Base-by-base conservation (phyloP, 805 yeast species). In the Metschnikowia corniflorae region DNA sequence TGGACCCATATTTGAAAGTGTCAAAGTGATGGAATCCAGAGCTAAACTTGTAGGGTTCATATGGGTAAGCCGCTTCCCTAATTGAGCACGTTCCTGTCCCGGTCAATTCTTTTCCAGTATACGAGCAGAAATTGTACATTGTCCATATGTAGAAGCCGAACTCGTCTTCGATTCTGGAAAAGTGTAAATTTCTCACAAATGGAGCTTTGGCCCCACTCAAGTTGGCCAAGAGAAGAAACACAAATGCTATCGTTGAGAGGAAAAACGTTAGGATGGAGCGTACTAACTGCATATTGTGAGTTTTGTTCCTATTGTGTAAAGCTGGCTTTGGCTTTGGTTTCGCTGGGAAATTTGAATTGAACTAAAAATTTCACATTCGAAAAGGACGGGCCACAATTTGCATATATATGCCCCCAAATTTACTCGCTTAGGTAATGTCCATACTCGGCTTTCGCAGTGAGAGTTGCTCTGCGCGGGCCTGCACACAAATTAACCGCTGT, bases 181-280 rank as follows among this genome's bases (percentile, higher is more conserved):
- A 32, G 31, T 42, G 35, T 7, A 42, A 39, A 17, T 38, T 38
- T 20, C 46, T 31, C 23, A 38, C 42, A 20, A 42, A 42, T 4
- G 43, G 43, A 4, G 46, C 43, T 5, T 33, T 22, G 16, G 40
- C 46, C 2, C 46, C 46, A 23, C 46, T 42, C 19, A 42, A 30
- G 28, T 42, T 42, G 29, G 43, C 42, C 40, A 42, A 32, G 22
- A 42, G 31, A 23, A 42, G 43, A 20, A 42, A 39, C 40, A 35
- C 20, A 37, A 42, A 39, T 26, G 43, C 46, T 16, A 35, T 31
- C 18, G 46, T 35, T 35, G 46, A 42, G 26, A 35, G 31, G 31
- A 42, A 42, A 22, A 42, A 35, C 26, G 42, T 38, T 38, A 42
- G 25, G n/a, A 42, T 24, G 5, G 38, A 38, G n/a, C 46, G 35